Percentiles rank a stretch among this genome's conserved stretches.
Conservation (phyloP, 2,329 filamentous ascomycete genomes). For the Aureobasidium lini region DNA sequence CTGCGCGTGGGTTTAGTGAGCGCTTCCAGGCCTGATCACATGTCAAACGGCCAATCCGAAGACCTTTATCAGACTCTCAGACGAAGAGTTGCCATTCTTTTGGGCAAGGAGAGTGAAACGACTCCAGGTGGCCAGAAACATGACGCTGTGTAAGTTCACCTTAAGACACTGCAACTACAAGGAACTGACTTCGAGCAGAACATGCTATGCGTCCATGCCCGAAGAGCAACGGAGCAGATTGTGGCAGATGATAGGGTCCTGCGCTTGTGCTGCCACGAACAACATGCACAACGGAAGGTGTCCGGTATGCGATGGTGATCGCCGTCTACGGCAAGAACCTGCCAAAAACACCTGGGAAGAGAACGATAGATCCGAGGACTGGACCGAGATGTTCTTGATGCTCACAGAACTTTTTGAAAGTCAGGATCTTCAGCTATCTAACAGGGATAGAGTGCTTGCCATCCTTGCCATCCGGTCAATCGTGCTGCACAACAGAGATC, state of each 20-base stretch:
- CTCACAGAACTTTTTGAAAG: conserved; percentile 14
- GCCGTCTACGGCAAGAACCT: background rate
- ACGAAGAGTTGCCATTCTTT: background rate
- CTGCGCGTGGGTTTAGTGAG: background rate
- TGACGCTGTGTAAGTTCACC: background rate
- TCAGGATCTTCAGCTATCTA: conserved; percentile 20
- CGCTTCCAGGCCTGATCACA: background rate
- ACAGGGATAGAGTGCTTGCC: conserved; percentile 58
- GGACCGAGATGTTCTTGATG: conserved; percentile 22
- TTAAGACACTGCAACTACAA: background rate
- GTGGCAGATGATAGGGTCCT: conserved; percentile 8
- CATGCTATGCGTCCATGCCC: conserved; percentile 19
- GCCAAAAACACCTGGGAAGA: conserved; percentile 8
- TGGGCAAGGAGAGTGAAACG: background rate
- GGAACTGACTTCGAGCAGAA: conserved; percentile 14
- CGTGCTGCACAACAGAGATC: conserved; percentile 56
- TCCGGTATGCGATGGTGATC: background rate
- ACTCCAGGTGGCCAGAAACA: background rate
- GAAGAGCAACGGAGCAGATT: conserved; percentile 8
- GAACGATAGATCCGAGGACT: conserved; percentile 20
- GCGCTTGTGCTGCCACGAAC: conserved; percentile 9
- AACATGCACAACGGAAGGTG: background rate
- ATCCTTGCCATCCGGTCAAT: conserved; percentile 66
- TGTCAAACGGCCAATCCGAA: background rate
- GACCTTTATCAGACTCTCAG: background rate